Evolutionary conservation across 1,284 basidiomycete genomes (phyloP), one percentile per base, ranked within the genome.

Genomic region (Rhodotorula sp.): DNA sequence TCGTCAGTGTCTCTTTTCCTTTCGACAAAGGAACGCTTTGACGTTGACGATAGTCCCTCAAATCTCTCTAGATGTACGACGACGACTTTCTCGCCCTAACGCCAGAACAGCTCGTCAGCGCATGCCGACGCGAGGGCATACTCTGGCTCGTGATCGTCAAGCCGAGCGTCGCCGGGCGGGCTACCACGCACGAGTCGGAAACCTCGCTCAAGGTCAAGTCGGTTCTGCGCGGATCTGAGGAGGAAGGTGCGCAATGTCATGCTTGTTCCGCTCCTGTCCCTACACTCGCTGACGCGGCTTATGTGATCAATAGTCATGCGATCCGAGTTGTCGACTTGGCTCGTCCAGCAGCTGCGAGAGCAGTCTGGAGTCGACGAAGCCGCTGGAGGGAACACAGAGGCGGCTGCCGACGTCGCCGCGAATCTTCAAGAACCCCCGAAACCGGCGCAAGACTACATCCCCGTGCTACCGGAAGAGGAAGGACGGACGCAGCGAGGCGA

Each of bases 1-100:
- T 86, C 69, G 84, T 85, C 69, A 44, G 77, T 44, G 10, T 33
- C 30, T 46, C 30, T 64, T 22, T 55, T 14, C 14, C 29, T 17
- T 26, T 6, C 46, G 4, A 4, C 10, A n/a, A n/a, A n/a, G 3
- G 3, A 51, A 42, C 24, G 5, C 12, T 5, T 26, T 4, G 26
- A 17, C 20, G 24, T 29, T 12, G 44, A 42, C 20, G 18, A 2
- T 49, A 20, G 1, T 48, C 37, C 17, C 45, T 49, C 46, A 22
- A 1, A 6, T 22, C 20, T 0, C 10, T 12, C 14, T 29, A 75
- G 72, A 75, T 72, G 72, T 76, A 76, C 71, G 67, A 74, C 72
- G 74, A 73, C 51, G 72, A 77, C 68, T 71, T 76, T 49, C 60
- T 73, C n/a, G 62, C 70, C 12, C 59, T 74, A 44, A 70, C 74